Evolutionary conservation across 192 early-diverging fungal genomes (phyloP), one percentile per base, ranked within the genome.

Genomic region (Podila epigama): DNA sequence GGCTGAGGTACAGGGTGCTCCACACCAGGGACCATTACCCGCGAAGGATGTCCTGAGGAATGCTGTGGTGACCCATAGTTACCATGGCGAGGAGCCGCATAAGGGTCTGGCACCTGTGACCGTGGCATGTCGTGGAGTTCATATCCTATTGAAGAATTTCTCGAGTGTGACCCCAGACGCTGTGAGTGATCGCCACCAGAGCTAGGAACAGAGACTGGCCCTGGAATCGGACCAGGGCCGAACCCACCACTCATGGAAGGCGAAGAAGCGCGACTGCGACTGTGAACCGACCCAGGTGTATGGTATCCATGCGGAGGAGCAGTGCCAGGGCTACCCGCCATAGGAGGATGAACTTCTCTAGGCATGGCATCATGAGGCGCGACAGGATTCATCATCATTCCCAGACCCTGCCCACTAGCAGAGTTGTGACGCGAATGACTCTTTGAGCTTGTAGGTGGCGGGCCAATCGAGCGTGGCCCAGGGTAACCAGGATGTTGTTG

Each of bases 381-480:
- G 4, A 71, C 60, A 9, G 69, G 69, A 37, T 35, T 64, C 44
- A 71, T 58, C 69, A 64, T 71, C 56, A 71, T 71, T 2, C 27
- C 3, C 18, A 59, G 10, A 7, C 33, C 61, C 28, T 63, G 61
- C 11, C 69, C 69, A 6, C 36, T 64, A 28, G 22, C 39, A 48
- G 69, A 71, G 61, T 29, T 71, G 20, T 63, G 63, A 12, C 69
- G 69, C 31, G 69, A 71, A 34, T 71, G 69, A 3, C 39, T 18
- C 6, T 42, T 61, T 1, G 69, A 71, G 11, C 61, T 60, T 32
- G 60, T 60, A 42, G 55, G 55, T 27, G 61, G 34, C 2, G 48
- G 44, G 37, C 29, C 28, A 7, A 6, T 7, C 11, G 60, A 35
- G 2, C 53, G 13, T 16, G 60, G 27, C 11, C 51, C 13, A 28